Base-by-base conservation (phyloP, 129 eudicot genomes). In the Deinandra increscens region DNA sequence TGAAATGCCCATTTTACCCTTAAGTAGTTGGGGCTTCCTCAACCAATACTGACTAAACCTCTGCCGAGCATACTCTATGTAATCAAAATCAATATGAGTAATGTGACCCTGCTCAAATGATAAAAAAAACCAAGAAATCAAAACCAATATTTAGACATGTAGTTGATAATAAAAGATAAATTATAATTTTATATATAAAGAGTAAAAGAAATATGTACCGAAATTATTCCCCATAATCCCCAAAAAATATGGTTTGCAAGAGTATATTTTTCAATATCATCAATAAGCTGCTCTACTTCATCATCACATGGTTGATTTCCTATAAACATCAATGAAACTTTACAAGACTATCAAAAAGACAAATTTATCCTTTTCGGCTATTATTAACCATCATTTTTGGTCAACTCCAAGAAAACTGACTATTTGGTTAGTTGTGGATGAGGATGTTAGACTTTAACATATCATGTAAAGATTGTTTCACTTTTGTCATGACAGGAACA, bases 151-250 rank as follows among this genome's bases (percentile, higher is more conserved):
- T 33, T 8, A 7, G 11, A 73, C 10, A 23, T 1, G 18, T 8
- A 29, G 0, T 69, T 51, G 63, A 62, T 9, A 78, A 15, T 5
- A n/a, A 9, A 20, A 76, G 3, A 18, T 9, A 55, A 26, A 26
- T 26, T 26, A 26, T 26, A 26, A 26, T 26, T 26, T 1, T 7
- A 17, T 26, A 26, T 7, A 17, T 3, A 2, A 66, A 18, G 12
- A 26, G 31, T 26, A 26, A 1, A 26, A 36, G 6, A 10, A 53
- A 71, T 26, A 60, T 18, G 1, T 89, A 93, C 98, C 82, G 98
- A 93, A 69, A 93, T 81, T 20, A 89, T 23, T 29, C 96, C 96
- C 96, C 96, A 93, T 36, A 93, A 73, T 65, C 96, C 96, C 96
- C 98, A 89, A 63, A 89, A 86, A 42, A 93, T 63, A 83, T 93